Evolutionary conservation across 2,329 filamentous ascomycete species (phyloP), one percentile per base, ranked within the genome.

Genomic region (Aspergillus ruber): DNA sequence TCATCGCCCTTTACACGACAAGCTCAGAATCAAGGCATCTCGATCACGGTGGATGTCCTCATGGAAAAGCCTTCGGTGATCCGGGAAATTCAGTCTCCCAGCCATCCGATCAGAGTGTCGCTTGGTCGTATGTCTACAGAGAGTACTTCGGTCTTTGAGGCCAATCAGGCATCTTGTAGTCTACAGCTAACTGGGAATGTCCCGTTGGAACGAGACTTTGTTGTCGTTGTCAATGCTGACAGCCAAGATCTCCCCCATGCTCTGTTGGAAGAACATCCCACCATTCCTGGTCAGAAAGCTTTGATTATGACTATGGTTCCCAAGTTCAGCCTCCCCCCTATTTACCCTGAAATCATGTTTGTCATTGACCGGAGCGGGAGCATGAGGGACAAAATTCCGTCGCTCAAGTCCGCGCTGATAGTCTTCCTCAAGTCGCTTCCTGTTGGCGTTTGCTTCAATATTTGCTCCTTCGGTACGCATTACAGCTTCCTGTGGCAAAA

Each of bases 271-370:
- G 76, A 70, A 0, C 85, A 89, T 54, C 77, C 83, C 0, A 77
- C 69, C 0, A 72, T 86, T 2, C 70, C 77, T 0, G 73, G 80
- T 46, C 82, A 86, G 43, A 75, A 80, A 3, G 84, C 85, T 0
- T 60, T 89, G 49, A 87, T 90, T 84, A 71, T 78, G 0, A 86
- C 84, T 0, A 69, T 89, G 0, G 83, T 88, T 0, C 85, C 85
- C 2, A 83, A 81, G 51, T 87, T 88, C 65, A 72, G 73, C n/a
- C 68, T 87, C 0, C 79, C 80, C 0, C 60, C 74, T 0, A 71
- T 75, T 7, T 67, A 64, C 15, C 77, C 77, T 0, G 85, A 90
- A 59, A 76, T 90, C 18, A 79, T 89, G 15, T 88, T 90, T 54
- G 69, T 90, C 4, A 84, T 82, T 47, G 86, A 90, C 61, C 77